A percentile compares a stretch with the other conserved stretches of the same genome.
Evolutionary conservation across 2,329 filamentous ascomycete species (phyloP).

Genomic region (Fusarium cicatricum): DNA sequence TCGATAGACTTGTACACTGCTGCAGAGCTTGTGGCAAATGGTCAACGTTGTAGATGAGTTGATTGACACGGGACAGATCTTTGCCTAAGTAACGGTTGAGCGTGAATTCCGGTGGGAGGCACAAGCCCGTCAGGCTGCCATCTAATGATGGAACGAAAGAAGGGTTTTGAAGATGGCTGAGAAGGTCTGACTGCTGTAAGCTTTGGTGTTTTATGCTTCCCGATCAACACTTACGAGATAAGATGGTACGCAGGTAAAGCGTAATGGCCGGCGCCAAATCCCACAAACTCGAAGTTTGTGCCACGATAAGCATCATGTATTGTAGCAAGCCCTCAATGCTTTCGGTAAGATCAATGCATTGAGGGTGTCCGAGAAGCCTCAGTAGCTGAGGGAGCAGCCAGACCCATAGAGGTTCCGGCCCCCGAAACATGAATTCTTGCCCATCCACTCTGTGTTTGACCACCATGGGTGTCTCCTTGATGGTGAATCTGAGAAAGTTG

Average conservation of each 20-base stretch:
- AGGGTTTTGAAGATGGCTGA: conserved; percentile 48
- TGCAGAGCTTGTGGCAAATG: conserved; percentile 54
- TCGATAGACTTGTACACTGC: conserved; percentile 56
- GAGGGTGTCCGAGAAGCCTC: conserved; percentile 62
- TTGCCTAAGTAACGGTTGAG: conserved; percentile 48
- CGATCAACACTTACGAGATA: conserved; percentile 52
- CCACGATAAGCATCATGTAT: conserved; percentile 56
- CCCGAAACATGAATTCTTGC: conserved; percentile 58
- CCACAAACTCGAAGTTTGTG: conserved; percentile 58
- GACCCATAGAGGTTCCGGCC: conserved; percentile 69
- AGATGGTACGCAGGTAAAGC: conserved; percentile 58
- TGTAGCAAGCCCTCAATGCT: conserved; percentile 63
- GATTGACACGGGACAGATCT: conserved; percentile 33
- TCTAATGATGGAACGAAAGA: conserved; percentile 38
- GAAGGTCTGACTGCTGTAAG: conserved; percentile 38
- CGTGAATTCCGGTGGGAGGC: conserved; percentile 52
- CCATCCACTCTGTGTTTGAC: conserved; percentile 58
- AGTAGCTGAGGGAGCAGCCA: conserved; percentile 70
- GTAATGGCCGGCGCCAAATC: conserved; percentile 53
- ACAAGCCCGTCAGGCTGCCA: conserved; percentile 41
- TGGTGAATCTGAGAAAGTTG: conserved; percentile 76
- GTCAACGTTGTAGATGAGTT: conserved; percentile 52
- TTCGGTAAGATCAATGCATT: conserved; percentile 56
- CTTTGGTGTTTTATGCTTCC: neutral
- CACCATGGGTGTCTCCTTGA: conserved; percentile 78